Evolutionary conservation across 768 basidiomycete species (phyloP), one percentile per base, ranked within the genome.

Genomic region (Kwoniella sp.): DNA sequence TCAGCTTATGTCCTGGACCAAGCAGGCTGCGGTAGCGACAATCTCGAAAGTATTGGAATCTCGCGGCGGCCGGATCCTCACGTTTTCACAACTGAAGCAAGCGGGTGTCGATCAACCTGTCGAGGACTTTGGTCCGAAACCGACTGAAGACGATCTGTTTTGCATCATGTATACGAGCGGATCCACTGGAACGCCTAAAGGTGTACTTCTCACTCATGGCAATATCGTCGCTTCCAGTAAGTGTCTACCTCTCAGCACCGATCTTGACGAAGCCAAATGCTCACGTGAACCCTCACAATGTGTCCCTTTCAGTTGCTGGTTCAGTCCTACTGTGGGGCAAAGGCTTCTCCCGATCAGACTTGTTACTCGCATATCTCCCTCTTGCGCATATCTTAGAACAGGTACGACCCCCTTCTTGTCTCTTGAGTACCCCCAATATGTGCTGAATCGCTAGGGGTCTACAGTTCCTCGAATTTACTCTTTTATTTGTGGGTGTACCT

Each of bases 171-270:
- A 78, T 56, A 88, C 87, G 49, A 72, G 69, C 63, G 94, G 95
- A 24, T 90, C 88, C 62, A 97, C 92, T 0, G 95, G 95, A 10
- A 81, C 89, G 13, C 95, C 95, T 29, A 98, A 97, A 80, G 95
- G 95, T 63, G 95, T 96, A 58, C 83, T 88, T 55, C 86, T 98
- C 69, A 89, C 86, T 1, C 92, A 97, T 74, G 80, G 84, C 50
- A 96, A 97, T 81, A 85, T 96, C 66, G 80, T 94, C 33, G 88
- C 91, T 0, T 87, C 89, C 17, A 69, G 80, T 81, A 59, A 60
- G 79, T 71, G 22, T 5, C 8, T 48, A n/a, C 19, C 27, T 3
- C 48, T 24, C 19, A n/a, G 9, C 22, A 33, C n/a, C n/a, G n/a
- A n/a, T n/a, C n/a, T n/a, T n/a, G n/a, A n/a, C n/a, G n/a, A n/a